These are phyloP conservation scores for Taiozyma sp. DNA, from an alignment of 1,139 yeast genomes.

Conservation along the genomic window DNA sequence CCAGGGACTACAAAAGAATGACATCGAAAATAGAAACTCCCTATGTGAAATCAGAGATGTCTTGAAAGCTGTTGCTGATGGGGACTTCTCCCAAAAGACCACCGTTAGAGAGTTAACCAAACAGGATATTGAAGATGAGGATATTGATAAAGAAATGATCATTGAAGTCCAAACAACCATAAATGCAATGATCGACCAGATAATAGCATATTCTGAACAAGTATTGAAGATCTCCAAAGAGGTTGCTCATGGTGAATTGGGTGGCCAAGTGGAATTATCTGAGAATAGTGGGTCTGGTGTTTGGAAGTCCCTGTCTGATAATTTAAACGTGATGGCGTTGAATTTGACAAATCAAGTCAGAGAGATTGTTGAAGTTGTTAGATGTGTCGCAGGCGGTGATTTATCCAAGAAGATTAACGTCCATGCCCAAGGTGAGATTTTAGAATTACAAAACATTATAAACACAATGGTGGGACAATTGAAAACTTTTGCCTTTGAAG, in stretches of 20 bases:
- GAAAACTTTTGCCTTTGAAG: slow-evolving; percentile 85
- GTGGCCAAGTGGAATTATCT: slow-evolving; percentile 62
- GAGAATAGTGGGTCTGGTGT: slow-evolving; percentile 47
- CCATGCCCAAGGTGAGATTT: slow-evolving; percentile 91
- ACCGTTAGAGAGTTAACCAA: slow-evolving; percentile 3
- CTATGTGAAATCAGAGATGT: slow-evolving; percentile 78
- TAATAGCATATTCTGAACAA: slow-evolving; percentile 79
- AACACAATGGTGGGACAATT: slow-evolving; percentile 87
- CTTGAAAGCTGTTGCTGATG: slow-evolving; percentile 85
- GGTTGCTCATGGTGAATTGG: slow-evolving; percentile 88
- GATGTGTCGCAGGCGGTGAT: slow-evolving; percentile 92
- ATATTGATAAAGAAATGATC: slow-evolving; percentile 63
- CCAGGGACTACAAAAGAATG: not conserved
- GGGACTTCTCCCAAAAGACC: slow-evolving; percentile 77
- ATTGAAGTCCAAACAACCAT: slow-evolving; percentile 73
- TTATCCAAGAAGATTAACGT: slow-evolving; percentile 76
- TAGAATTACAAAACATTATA: slow-evolving; percentile 75
- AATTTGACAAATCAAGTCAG: slow-evolving; percentile 88
- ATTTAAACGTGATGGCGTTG: slow-evolving; percentile 88
- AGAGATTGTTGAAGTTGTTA: slow-evolving; percentile 86
- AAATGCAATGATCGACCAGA: slow-evolving; percentile 81
- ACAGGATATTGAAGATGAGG: slow-evolving; percentile 64
- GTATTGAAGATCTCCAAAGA: slow-evolving; percentile 87
- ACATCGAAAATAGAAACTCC: slow-evolving; percentile 61
- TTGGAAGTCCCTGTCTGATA: slow-evolving; percentile 86